A percentile compares a stretch with the other conserved stretches of the same genome.
Conservation (phyloP, 192 early-diverging fungal species). For the Chytriomyces confervae region DNA sequence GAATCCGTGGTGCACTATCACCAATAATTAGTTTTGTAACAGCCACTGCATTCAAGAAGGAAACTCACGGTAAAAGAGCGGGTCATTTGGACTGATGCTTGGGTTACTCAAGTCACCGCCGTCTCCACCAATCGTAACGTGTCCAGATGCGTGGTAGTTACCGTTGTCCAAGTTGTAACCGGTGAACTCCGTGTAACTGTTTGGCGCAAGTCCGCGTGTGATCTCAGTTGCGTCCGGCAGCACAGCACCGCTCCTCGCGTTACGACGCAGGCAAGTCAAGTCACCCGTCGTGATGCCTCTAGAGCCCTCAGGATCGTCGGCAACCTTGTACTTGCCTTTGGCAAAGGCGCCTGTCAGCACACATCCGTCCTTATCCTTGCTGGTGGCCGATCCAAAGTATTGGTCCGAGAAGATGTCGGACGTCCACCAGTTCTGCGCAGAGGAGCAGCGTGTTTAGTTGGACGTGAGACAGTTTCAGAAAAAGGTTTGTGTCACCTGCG, state of each 20-base stretch:
- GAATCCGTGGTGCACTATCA: constrained; percentile 6
- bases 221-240: constrained; percentile 9
- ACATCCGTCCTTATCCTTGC: constrained; percentile 9
- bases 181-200: background rate
- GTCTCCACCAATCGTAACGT: constrained; percentile 17
- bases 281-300: background rate
- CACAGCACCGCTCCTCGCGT: background rate
- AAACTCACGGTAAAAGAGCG: background rate
- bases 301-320: constrained; percentile 3
- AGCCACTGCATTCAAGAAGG: background rate
- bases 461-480: background rate
- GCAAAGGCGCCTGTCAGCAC: constrained; percentile 15
- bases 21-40: background rate
- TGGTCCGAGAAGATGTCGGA: constrained; percentile 13
- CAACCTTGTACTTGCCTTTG: background rate
- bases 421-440: constrained; percentile 19
- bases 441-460: background rate
- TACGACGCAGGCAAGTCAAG: constrained; percentile 19
- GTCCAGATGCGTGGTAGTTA: constrained; percentile 15
- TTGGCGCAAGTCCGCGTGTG: background rate
- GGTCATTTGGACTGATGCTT: constrained; percentile 13
- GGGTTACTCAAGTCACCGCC: constrained; percentile 11
- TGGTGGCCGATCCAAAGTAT: constrained; percentile 3
- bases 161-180: background rate
- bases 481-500: background rate